Conservation (phyloP, 805 yeast genomes). For the Cyberlindnera lachancei region DNA sequence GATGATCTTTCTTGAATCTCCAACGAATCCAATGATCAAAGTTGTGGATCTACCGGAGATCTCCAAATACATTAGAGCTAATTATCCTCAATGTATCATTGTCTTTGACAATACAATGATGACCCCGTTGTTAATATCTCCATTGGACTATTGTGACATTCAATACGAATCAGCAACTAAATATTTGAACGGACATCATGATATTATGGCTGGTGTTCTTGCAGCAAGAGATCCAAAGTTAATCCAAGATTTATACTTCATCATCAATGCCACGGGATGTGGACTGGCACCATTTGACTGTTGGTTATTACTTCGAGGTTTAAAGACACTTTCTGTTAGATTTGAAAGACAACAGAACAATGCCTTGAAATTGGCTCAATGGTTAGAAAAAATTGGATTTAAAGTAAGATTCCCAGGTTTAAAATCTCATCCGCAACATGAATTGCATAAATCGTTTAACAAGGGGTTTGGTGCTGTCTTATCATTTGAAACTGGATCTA, state of each 20-base stretch:
- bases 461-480: conserved; percentile 87
- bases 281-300: conserved; percentile 91
- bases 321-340: conserved; percentile 81
- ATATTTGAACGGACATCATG: conserved; percentile 91
- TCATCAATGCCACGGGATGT: conserved; percentile 84
- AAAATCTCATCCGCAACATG: conserved; percentile 73
- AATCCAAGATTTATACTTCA: conserved; percentile 64
- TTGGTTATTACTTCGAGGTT: conserved; percentile 83
- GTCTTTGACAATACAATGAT: conserved; percentile 96
- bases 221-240: conserved; percentile 59
- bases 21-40: conserved; percentile 89
- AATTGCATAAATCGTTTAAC: conserved; percentile 67
- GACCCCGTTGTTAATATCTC: conserved; percentile 83
- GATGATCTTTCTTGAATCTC: conserved; percentile 81
- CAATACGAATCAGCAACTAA: conserved; percentile 94
- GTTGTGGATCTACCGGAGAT: conserved; percentile 73
- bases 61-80: conserved; percentile 55
- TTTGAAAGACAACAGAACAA: conserved; percentile 83
- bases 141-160: conserved; percentile 79
- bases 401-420: conserved; percentile 84
- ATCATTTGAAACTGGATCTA: conserved; percentile 79
- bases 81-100: conserved; percentile 60
- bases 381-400: conserved; percentile 52
- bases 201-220: conserved; percentile 90
- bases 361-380: conserved; percentile 67